phyloP scores from a whole-genome alignment of 1,139 yeast genomes.

The Pichia sp. region DNA sequence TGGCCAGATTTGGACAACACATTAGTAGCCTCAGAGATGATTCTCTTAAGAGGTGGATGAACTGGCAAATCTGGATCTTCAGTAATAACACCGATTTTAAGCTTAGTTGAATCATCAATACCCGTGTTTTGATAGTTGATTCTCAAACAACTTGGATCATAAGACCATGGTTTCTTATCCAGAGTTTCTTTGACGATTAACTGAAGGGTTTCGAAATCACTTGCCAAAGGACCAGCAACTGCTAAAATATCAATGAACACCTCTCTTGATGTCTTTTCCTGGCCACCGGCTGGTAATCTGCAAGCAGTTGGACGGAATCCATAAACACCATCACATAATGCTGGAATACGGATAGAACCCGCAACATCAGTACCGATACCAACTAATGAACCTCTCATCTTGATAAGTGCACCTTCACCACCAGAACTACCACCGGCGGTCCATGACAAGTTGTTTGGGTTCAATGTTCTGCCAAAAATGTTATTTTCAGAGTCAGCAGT shows the following conservation, averaged over 20 bases:
- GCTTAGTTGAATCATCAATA: conserved; percentile 40
- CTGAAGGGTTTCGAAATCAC: conserved; percentile 59
- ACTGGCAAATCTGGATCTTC: conserved; percentile 46
- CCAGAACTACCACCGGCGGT: conserved; percentile 68
- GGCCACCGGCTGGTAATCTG: conserved; percentile 28
- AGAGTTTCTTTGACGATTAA: conserved; percentile 56
- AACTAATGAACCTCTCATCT: conserved; percentile 57
- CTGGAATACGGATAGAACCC: conserved; percentile 37
- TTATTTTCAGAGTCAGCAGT: conserved; percentile 45
- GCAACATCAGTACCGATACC: conserved; percentile 75
- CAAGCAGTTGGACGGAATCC: conserved; percentile 9
- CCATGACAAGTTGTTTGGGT: conserved; percentile 46
- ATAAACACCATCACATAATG: conserved; percentile 10
- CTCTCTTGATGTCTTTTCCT: conserved; percentile 49
- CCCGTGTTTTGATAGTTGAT: conserved; percentile 40
- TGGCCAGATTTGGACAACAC: conserved; percentile 42
- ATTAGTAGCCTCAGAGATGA: conserved; percentile 39
- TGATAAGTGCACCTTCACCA: conserved; percentile 68
- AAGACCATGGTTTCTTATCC: conserved; percentile 55
- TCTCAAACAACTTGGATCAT: conserved; percentile 58
- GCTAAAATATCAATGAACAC: conserved; percentile 57
- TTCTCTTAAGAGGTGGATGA: conserved; percentile 54
- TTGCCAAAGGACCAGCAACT: conserved; percentile 61
- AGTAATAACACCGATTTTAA: conserved; percentile 35
- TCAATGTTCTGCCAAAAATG: conserved; percentile 45